Evolutionary conservation across 257 asterid species (phyloP), one percentile per base, ranked within the genome.

Genomic region (Hygrophila difformis): DNA sequence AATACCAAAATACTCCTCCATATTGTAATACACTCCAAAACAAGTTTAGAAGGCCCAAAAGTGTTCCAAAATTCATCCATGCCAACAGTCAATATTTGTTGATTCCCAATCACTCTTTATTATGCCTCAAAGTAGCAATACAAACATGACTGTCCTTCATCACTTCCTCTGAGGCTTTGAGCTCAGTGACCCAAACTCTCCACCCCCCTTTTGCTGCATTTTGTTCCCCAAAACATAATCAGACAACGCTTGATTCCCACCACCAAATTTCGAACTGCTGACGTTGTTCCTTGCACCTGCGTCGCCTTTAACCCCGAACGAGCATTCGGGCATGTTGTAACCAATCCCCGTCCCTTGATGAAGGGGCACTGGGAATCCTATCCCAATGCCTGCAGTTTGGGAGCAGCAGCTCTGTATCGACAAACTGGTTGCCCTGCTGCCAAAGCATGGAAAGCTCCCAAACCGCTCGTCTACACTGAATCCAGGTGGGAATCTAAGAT

Each of bases 171-270:
- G n/a, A n/a, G n/a, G n/a, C n/a, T n/a, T n/a, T n/a, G 18, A 20
- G 21, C 43, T 19, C 8, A 16, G 21, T 12, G 18, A 18, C 12
- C 13, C 39, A 17, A 29, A 41, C 28, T 28, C 59, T 18, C 59
- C 49, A 18, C 26, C 49, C 11, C 11, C 17, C 20, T 11, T 21
- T 6, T 43, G 52, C 6, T 43, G 29, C 20, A 22, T 18, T 9
- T 17, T 49, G 45, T 44, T 47, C 36, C 53, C 23, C 29, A 47
- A 41, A 59, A 51, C 48, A 22, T 42, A 24, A 24, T 58, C 55
- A 16, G 61, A 31, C 16, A 54, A 37, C 29, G 58, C 49, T 52
- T 14, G 52, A 53, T 53, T 51, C 17, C 51, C 61, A 17, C 66
- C 62, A 4, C 45, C 21, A 49, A 60, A 40, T 21, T 31, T 45